Percentiles rank a stretch among this genome's conserved stretches.
Conservation (phyloP, 2,329 filamentous ascomycete species). For the Domatiomyces globalis region DNA sequence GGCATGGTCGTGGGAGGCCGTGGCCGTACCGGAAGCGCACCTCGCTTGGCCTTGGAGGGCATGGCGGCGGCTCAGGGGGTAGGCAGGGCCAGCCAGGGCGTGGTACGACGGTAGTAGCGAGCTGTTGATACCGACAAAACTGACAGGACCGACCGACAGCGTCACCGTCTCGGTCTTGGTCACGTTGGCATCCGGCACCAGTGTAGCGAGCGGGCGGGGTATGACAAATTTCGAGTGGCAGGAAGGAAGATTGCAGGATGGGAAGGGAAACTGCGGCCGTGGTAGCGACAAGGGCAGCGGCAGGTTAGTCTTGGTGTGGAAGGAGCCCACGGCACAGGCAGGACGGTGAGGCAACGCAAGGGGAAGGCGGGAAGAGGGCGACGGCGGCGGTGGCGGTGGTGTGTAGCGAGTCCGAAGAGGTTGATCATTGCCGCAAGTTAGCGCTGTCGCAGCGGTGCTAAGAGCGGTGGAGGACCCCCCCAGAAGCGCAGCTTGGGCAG, state of each 20-base stretch:
- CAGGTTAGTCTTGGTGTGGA: neutral
- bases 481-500: neutral
- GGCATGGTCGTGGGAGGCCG: constrained; percentile 5
- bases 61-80: constrained; percentile 6
- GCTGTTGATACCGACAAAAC: constrained; percentile 1
- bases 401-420: neutral
- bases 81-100: constrained; percentile 1
- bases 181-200: constrained; percentile 9
- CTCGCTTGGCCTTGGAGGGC: constrained; percentile 17
- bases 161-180: constrained; percentile 1
- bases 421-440: neutral
- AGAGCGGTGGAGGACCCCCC: too few relatives aligned
- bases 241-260: neutral
- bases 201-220: constrained; percentile 8
- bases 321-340: neutral
- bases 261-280: neutral
- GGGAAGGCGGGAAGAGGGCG: constrained; percentile 1
- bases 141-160: neutral
- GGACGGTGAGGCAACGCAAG: neutral
- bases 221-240: constrained; percentile 4
- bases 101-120: constrained; percentile 1
- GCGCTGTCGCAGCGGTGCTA: neutral
- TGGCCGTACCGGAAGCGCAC: constrained; percentile 7
- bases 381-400: neutral
- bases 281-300: neutral